phyloP scores from a whole-genome alignment of 106 monocot species.

The Dendrobium nobile region DNA sequence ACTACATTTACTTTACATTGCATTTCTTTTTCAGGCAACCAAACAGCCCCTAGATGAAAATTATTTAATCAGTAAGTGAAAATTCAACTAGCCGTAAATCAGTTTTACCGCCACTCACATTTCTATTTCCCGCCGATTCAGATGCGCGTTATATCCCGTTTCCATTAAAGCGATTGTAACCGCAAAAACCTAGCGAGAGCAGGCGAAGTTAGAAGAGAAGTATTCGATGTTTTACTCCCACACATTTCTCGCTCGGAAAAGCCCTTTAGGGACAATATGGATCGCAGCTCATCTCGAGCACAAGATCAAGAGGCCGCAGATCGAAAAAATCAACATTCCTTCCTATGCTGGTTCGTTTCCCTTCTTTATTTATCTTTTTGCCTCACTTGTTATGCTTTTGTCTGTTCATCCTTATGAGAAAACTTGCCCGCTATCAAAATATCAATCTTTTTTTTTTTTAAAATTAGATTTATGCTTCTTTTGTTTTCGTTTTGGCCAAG shows the following conservation, averaged over 20 bases:
- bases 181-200: too few species aligned
- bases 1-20: too few species aligned
- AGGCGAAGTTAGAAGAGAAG: neutral
- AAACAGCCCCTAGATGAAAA: too few species aligned
- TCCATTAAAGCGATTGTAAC: too few species aligned
- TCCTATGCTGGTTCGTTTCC: conserved; percentile 46
- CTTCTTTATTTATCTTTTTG: neutral
- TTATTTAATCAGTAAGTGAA: too few species aligned
- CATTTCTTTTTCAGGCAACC: too few species aligned
- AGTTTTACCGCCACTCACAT: too few species aligned
- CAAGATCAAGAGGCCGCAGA: conserved; percentile 77
- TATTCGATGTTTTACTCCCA: conserved; percentile 79
- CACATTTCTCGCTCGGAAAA: conserved; percentile 70
- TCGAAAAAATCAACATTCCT: conserved; percentile 62
- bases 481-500: neutral
- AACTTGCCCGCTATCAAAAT: neutral
- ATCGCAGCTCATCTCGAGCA: conserved; percentile 83
- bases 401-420: neutral
- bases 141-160: too few species aligned
- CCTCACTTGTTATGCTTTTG: neutral
- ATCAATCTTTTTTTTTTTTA: neutral
- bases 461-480: too few species aligned
- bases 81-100: too few species aligned
- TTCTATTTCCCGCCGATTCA: too few species aligned
- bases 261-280: conserved; percentile 83